A percentile compares a stretch with the other conserved stretches of the same genome.
phyloP scores from a whole-genome alignment of 2,329 filamentous ascomycete species.

The Phaeophleospora eucalypticola region DNA sequence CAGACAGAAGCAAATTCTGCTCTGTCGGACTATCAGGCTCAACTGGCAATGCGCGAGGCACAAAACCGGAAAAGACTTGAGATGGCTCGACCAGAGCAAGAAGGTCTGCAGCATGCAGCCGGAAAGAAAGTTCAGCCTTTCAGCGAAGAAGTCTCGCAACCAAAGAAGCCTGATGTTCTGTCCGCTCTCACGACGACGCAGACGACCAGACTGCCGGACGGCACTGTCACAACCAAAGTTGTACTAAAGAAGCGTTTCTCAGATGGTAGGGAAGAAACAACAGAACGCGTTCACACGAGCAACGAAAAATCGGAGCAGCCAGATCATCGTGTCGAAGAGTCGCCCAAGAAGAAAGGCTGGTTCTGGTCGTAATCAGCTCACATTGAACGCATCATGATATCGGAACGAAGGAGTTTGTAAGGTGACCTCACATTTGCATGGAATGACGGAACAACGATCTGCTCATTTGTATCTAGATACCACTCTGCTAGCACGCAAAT shows the following conservation, averaged over 20 bases:
- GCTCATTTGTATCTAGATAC: constrained; percentile 5
- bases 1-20: no score
- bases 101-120: no score
- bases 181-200: constrained; percentile 57
- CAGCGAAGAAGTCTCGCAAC: neutral
- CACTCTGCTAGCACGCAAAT: no score
- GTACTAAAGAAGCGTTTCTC: constrained; percentile 56
- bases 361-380: constrained; percentile 33
- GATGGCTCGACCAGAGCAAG: constrained; percentile 5
- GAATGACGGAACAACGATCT: neutral
- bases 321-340: constrained; percentile 4
- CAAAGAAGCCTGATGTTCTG: constrained; percentile 38
- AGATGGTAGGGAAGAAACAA: constrained; percentile 57
- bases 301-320: constrained; percentile 9
- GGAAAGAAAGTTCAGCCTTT: no score
- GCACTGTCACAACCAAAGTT: constrained; percentile 54
- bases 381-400: neutral
- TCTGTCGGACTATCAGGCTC: no score
- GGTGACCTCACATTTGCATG: neutral
- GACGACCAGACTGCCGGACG: constrained; percentile 52
- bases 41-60: no score
- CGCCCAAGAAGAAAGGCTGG: constrained; percentile 26
- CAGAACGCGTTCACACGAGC: constrained; percentile 50
- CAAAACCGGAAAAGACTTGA: constrained; percentile 1
- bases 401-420: neutral